Conservation (phyloP, 1,139 yeast species). For the Geotrichum bryndzae region DNA sequence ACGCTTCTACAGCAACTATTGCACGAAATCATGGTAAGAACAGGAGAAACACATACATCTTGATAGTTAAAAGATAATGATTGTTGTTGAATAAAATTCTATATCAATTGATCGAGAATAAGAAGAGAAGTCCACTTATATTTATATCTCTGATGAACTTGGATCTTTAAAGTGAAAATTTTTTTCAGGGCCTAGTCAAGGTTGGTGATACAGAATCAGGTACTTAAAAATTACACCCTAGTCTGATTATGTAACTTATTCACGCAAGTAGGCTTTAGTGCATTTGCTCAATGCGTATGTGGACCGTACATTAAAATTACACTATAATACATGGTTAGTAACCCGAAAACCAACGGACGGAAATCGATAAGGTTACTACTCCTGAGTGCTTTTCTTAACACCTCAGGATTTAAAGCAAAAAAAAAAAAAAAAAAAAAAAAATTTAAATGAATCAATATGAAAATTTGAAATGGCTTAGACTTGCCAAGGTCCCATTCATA, state of each 20-base stretch:
- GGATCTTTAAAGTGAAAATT: not conserved
- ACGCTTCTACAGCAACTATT: too few species aligned
- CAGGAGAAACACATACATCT: too few species aligned
- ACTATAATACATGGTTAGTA: not conserved
- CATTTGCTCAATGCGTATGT: not conserved
- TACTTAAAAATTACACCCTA: not conserved
- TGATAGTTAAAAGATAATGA: not conserved
- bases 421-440: too few species aligned
- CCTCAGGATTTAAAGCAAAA: not conserved
- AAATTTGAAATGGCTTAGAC: not conserved
- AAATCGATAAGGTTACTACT: not conserved
- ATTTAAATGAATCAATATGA: too few species aligned
- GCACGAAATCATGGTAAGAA: not conserved
- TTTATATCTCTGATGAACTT: not conserved
- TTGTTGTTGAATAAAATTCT: not conserved
- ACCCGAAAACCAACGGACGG: not conserved
- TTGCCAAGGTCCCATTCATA: not conserved
- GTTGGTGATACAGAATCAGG: not conserved
- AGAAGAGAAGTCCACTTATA: not conserved
- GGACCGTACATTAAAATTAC: not conserved
- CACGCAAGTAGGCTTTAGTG: not conserved
- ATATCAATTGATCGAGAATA: not conserved
- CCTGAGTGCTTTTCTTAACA: not conserved
- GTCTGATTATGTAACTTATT: not conserved
- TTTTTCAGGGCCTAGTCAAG: not conserved